Percentiles rank a stretch among this genome's conserved stretches.
Conservation (phyloP, 148 eudicot genomes). For the Vaccinium vitisidaea region DNA sequence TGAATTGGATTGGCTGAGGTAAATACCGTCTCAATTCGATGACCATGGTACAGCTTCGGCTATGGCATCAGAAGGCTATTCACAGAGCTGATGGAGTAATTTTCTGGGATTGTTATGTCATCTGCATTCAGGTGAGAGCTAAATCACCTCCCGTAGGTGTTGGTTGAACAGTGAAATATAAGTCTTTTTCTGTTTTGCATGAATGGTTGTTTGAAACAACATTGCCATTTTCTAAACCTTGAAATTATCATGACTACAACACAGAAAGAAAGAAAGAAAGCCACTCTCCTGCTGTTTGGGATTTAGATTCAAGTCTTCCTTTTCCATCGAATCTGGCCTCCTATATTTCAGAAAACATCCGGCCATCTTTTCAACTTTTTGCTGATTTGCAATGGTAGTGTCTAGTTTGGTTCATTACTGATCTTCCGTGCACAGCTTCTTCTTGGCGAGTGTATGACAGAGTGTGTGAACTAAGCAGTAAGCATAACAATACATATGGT, state of each 20-base stretch:
- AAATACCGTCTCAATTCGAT: not conserved
- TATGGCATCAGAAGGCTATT: conserved; percentile 98
- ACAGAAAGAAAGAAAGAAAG: conserved; percentile 56
- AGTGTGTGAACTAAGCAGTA: not conserved
- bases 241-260: not conserved
- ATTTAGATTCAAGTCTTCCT: conserved; percentile 83
- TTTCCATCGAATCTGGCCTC: conserved; percentile 64
- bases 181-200: not conserved
- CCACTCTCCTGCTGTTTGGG: conserved; percentile 64
- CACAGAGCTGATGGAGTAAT: conserved; percentile 83
- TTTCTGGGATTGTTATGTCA: conserved; percentile 94
- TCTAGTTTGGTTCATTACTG: not conserved
- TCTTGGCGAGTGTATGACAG: not conserved
- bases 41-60: conserved; percentile 59
- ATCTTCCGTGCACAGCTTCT: not conserved
- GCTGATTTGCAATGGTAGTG: conserved; percentile 74
- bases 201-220: not conserved
- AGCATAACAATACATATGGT: not conserved
- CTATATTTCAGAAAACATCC: conserved; percentile 67
- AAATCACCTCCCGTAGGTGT: not conserved
- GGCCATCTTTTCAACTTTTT: conserved; percentile 79
- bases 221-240: not conserved
- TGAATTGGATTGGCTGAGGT: not conserved
- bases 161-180: not conserved
- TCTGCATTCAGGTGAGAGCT: conserved; percentile 69